Conservation (phyloP, 2,329 filamentous ascomycete genomes). For the Claviceps citrina region DNA sequence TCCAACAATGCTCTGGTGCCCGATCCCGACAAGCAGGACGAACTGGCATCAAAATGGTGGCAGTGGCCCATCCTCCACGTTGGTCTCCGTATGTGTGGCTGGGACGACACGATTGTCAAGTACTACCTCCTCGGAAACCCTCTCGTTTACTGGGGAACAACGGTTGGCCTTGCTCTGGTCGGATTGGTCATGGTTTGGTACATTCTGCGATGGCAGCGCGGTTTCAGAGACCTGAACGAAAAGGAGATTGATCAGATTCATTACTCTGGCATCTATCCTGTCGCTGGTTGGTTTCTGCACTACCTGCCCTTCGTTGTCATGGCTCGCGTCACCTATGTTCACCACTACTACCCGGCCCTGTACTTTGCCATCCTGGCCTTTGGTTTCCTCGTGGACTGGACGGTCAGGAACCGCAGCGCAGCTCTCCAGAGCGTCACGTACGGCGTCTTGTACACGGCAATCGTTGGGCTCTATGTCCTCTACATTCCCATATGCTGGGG, state of each 20-base stretch:
- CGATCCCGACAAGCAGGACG: conserved; percentile 97
- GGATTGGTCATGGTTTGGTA: conserved; percentile 67
- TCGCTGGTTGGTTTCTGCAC: conserved; percentile 89
- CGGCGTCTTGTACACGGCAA: conserved; percentile 52
- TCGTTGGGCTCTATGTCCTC: conserved; percentile 71
- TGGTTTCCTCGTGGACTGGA: conserved; percentile 81
- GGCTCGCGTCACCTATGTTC: conserved; percentile 97
- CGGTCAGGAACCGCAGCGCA: conserved; percentile 50
- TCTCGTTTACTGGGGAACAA: conserved; percentile 88
- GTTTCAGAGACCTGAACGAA: conserved; percentile 67
- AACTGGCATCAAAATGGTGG: conserved; percentile 92
- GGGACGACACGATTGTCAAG: conserved; percentile 90
- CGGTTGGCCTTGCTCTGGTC: conserved; percentile 59
- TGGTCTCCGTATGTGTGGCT: conserved; percentile 94
- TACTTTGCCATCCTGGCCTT: conserved; percentile 90
- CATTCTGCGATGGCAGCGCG: conserved; percentile 86
- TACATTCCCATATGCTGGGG: conserved; percentile 95
- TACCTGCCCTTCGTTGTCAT: conserved; percentile 93
- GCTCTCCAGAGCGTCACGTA: conserved; percentile 55
- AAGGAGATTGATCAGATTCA: conserved; percentile 85
- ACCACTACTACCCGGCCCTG: conserved; percentile 96
- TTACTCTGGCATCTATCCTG: conserved; percentile 80
- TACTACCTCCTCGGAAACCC: conserved; percentile 98
- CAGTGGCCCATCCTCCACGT: conserved; percentile 95
- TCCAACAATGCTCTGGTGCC: conserved; percentile 97